Base-by-base conservation (phyloP, 768 basidiomycete species). In the Auricularia auricula-judae region DNA sequence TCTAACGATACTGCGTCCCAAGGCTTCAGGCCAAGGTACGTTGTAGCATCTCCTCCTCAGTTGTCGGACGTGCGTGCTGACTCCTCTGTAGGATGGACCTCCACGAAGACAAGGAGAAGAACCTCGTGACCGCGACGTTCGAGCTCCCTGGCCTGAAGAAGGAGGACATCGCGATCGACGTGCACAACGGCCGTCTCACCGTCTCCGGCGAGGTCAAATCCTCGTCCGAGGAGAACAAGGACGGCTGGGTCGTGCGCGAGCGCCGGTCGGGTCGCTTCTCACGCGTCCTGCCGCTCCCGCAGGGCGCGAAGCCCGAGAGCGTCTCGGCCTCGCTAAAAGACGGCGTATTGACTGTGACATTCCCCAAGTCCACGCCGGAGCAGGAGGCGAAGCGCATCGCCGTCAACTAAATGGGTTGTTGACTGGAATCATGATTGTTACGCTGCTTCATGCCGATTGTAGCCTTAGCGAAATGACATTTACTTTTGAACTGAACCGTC, bases 61-160 rank as follows among this genome's bases (percentile, higher is more conserved):
- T 1, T 51, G 1, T 21, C 18, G 47, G 18, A 23, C 21, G 16
- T 10, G 47, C 11, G 1, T 5, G 18, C 47, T 51, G 47, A 51
- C 39, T 16, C 47, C 5, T 18, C 8, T 51, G 47, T 4, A 67
- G 66, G 36, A 68, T 84, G 75, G 78, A 85, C 66, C 63, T 85
- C 1, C 74, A 79, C 62, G 81, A 82, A 69, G 74, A 78, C 62
- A 66, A 74, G 16, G 74, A 77, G 1, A 68, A 70, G 18, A 78
- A 79, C 66, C 65, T 67, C 23, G 77, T 84, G 34, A 82, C 79
- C 1, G 82, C 81, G 7, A 78, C 78, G 4, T 82, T 86, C 64
- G 85, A 85, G 68, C 72, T 84, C 1, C 85, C 84, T 3, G 83
- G 84, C 11, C 69, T 84, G 62, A 80, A 76, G 63, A 80, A 81